Conservation (phyloP, 2,329 filamentous ascomycete species). For the Penicillium janthinellum region DNA sequence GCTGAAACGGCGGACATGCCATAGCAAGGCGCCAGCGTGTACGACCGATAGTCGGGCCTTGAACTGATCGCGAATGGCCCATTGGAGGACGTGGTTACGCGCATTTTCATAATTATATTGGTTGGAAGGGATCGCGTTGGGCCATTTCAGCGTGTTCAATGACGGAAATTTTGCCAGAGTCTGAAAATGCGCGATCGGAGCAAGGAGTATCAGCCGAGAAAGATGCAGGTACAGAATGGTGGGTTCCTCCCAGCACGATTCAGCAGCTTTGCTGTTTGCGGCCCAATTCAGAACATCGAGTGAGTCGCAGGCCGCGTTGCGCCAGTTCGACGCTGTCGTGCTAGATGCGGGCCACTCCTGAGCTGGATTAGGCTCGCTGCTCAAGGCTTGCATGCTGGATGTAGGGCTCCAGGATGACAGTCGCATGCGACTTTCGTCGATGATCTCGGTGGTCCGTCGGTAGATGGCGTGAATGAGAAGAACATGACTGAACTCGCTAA, state of each 20-base stretch:
- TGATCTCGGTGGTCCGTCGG: not conserved
- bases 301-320: slow-evolving; percentile 5
- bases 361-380: not conserved
- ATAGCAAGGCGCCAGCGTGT: slow-evolving; percentile 2
- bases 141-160: not conserved
- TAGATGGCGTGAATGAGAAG: slow-evolving; percentile 6
- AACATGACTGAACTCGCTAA: slow-evolving; percentile 1
- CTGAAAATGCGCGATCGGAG: not conserved
- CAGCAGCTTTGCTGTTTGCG: not conserved
- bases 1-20: slow-evolving; percentile 6
- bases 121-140: not conserved
- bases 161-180: not conserved
- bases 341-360: not conserved
- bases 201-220: not conserved
- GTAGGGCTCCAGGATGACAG: not conserved
- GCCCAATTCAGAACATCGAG: slow-evolving; percentile 4
- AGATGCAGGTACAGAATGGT: slow-evolving; percentile 4
- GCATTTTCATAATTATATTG: not conserved
- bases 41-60: slow-evolving; percentile 4
- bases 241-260: slow-evolving; percentile 1
- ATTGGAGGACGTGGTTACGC: slow-evolving; percentile 1
- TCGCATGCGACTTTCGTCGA: not conserved
- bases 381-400: not conserved
- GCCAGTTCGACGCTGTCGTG: not conserved
- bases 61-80: slow-evolving; percentile 4